Evolutionary conservation across 2,329 filamentous ascomycete species (phyloP).

Genomic region (Neofusicoccum cordaticola): DNA sequence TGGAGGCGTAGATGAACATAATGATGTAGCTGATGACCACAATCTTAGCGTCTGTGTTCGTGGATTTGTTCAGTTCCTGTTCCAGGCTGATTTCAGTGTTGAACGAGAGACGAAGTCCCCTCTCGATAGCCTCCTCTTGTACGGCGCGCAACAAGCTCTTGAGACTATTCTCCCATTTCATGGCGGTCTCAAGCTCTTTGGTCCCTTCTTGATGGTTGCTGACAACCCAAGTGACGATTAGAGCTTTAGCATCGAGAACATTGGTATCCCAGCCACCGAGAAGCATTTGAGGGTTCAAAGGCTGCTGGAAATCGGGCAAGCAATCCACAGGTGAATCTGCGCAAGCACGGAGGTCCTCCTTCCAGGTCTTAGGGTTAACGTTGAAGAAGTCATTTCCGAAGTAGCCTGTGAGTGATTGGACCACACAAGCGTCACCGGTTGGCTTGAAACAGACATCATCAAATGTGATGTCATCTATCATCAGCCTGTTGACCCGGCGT

Average conservation of each 20-base stretch:
- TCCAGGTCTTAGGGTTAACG: constrained; percentile 68
- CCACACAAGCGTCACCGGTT: constrained; percentile 80
- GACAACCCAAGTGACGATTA: constrained; percentile 93
- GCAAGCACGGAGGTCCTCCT: constrained; percentile 68
- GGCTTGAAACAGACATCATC: constrained; percentile 94
- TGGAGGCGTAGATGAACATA: constrained; percentile 96
- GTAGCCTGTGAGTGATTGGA: constrained; percentile 90
- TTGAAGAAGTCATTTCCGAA: constrained; percentile 66
- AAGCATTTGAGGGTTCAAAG: constrained; percentile 79
- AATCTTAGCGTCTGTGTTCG: constrained; percentile 97
- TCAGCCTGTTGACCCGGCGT: constrained; percentile 68
- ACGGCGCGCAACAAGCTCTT: constrained; percentile 72
- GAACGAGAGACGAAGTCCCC: constrained; percentile 86
- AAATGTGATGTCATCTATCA: constrained; percentile 65
- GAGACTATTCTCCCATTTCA: constrained; percentile 85
- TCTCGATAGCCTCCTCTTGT: constrained; percentile 72
- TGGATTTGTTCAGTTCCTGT: constrained; percentile 94
- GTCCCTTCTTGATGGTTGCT: constrained; percentile 79
- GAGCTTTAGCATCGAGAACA: constrained; percentile 70
- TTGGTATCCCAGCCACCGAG: constrained; percentile 73
- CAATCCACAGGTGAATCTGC: constrained; percentile 77
- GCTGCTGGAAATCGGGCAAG: constrained; percentile 83
- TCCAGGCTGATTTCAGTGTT: constrained; percentile 93
- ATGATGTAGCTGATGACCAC: constrained; percentile 94
- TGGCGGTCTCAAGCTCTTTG: constrained; percentile 66